Evolutionary conservation across 2,329 filamentous ascomycete genomes (phyloP).

Genomic region (Claviceps monticola): DNA sequence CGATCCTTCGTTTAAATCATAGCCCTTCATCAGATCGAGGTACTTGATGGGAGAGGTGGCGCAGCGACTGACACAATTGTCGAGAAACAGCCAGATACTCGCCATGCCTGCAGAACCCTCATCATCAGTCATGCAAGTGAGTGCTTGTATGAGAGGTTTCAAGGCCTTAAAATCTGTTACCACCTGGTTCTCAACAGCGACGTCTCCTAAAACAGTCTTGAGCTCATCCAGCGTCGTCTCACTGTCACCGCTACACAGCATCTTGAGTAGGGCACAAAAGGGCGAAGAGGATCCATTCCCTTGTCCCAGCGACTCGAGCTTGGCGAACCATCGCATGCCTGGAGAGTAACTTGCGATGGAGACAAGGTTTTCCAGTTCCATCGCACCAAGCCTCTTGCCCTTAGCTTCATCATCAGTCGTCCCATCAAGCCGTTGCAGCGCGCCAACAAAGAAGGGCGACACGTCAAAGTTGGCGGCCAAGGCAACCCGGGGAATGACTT

Average conservation of each 20-base stretch:
- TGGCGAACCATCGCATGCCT: conserved; percentile 83
- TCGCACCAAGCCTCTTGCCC: conserved; percentile 41
- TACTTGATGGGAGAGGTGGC: conserved; percentile 70
- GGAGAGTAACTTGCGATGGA: conserved; percentile 68
- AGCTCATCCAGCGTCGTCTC: conserved; percentile 28
- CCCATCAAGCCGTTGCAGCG: conserved; percentile 48
- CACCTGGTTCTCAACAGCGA: conserved; percentile 54
- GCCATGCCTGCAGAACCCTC: conserved; percentile 17
- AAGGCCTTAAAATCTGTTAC: conserved; percentile 38
- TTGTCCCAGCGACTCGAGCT: conserved; percentile 45
- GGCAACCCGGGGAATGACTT: conserved; percentile 64
- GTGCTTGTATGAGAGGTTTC: conserved; percentile 28
- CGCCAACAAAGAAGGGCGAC: conserved; percentile 57
- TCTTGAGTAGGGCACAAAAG: conserved; percentile 54
- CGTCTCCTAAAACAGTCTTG: conserved; percentile 40
- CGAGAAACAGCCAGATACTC: conserved; percentile 55
- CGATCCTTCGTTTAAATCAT: conserved; percentile 16
- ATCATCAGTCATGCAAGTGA: conserved; percentile 13
- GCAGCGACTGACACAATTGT: conserved; percentile 69
- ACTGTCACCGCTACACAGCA: conserved; percentile 18
- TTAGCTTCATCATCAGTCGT: conserved; percentile 34
- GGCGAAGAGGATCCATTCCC: conserved; percentile 34
- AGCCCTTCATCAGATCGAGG: conserved; percentile 52
- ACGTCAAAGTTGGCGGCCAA: conserved; percentile 81
- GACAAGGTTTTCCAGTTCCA: conserved; percentile 72